phyloP scores from a whole-genome alignment of 495 filamentous ascomycete genomes.

The Filosporella fistucella region DNA sequence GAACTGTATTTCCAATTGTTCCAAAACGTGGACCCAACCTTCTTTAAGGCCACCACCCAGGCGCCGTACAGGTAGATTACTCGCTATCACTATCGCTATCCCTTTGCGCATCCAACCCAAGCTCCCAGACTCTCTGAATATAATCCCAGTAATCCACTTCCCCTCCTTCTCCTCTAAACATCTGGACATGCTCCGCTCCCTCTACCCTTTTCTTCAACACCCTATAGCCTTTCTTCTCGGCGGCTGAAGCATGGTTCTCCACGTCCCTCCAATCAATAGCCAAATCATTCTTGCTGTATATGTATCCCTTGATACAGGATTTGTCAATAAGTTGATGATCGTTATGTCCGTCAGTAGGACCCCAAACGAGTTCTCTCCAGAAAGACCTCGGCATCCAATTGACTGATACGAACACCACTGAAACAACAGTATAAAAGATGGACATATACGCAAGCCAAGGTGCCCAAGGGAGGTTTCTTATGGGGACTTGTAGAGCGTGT shows the following conservation, averaged over 20 bases:
- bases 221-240: conserved; percentile 26
- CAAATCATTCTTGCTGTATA: conserved; percentile 34
- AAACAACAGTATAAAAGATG: neutral
- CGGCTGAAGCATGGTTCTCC: conserved; percentile 28
- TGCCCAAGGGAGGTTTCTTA: conserved; percentile 4
- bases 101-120: conserved; percentile 1
- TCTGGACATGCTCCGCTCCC: conserved; percentile 27
- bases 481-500: conserved; percentile 7
- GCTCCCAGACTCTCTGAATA: conserved; percentile 11
- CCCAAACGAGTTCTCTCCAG: conserved; percentile 22
- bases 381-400: conserved; percentile 19
- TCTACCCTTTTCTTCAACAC: conserved; percentile 26
- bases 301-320: conserved; percentile 24
- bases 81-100: neutral
- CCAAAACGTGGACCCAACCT: too few species aligned
- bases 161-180: conserved; percentile 19
- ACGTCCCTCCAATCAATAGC: conserved; percentile 33
- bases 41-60: too few species aligned
- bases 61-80: too few species aligned
- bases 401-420: conserved; percentile 11
- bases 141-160: conserved; percentile 22
- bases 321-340: conserved; percentile 22
- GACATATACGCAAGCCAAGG: conserved; percentile 11
- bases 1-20: too few species aligned
- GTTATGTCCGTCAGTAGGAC: conserved; percentile 26